Evolutionary conservation across 208 protist genomes (phyloP).

Genomic region (Jaenimonas drosophilae): DNA sequence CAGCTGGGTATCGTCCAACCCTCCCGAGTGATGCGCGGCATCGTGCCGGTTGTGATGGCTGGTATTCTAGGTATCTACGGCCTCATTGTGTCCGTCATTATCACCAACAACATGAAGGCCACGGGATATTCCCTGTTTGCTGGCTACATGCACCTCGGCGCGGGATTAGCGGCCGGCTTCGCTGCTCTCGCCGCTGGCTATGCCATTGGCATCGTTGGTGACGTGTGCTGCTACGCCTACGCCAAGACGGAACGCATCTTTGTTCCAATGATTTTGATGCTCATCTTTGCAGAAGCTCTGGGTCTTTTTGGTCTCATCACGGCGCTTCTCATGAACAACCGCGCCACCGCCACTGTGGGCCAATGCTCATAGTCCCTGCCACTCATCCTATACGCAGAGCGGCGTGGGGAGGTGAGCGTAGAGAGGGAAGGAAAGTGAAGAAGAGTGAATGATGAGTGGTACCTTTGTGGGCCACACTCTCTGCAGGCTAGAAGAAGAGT

Average conservation of each 20-base stretch:
- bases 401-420: neutral
- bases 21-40: conserved; percentile 90
- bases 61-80: conserved; percentile 92
- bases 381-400: too few species aligned
- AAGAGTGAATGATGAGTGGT: neutral
- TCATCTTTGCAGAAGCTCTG: conserved; percentile 99
- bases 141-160: conserved; percentile 94
- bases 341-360: conserved; percentile 35
- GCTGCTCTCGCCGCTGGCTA: conserved; percentile 95
- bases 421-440: neutral
- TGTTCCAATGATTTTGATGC: conserved; percentile 99
- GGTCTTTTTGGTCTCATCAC: conserved; percentile 99
- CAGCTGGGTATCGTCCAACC: conserved; percentile 95
- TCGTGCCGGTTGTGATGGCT: conserved; percentile 88
- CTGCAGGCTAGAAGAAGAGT: too few species aligned
- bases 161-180: conserved; percentile 94
- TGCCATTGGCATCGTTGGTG: conserved; percentile 98
- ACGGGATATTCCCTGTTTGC: conserved; percentile 55
- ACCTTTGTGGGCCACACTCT: too few species aligned
- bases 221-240: conserved; percentile 91
- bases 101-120: conserved; percentile 80
- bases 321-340: conserved; percentile 89
- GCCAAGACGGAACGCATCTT: conserved; percentile 96
- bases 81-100: conserved; percentile 81
- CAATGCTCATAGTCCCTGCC: conserved; percentile 19